These are phyloP conservation scores for Pestalotiopsis sp. DNA, from an alignment of 2,329 filamentous ascomycete species.

Conservation along the genomic window DNA sequence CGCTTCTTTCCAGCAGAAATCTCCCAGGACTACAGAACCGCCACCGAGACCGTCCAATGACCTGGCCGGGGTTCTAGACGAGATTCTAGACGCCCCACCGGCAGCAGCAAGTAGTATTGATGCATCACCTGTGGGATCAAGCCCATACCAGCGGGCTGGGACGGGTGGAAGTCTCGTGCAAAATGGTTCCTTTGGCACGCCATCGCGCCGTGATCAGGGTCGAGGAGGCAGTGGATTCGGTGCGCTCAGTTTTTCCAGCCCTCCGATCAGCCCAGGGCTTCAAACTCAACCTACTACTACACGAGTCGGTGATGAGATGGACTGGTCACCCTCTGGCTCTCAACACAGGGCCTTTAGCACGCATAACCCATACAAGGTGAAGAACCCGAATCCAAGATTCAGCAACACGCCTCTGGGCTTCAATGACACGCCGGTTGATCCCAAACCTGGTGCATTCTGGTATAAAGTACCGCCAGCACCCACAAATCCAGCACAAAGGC, in stretches of 20 bases:
- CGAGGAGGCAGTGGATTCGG: neutral
- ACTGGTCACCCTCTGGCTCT: constrained; percentile 69
- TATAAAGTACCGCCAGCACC: constrained; percentile 72
- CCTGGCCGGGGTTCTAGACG: constrained; percentile 27
- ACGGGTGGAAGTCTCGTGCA: neutral
- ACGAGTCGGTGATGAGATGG: constrained; percentile 65
- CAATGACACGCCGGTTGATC: constrained; percentile 46
- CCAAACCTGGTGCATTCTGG: constrained; percentile 62
- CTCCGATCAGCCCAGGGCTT: constrained; percentile 15
- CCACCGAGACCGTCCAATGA: constrained; percentile 19
- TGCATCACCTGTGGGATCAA: neutral
- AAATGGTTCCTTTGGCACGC: neutral
- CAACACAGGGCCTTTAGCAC: constrained; percentile 58
- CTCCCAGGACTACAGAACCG: constrained; percentile 36
- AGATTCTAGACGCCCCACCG: constrained; percentile 21
- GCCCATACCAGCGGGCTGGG: neutral
- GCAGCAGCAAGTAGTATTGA: neutral
- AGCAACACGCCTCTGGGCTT: constrained; percentile 43
- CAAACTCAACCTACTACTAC: constrained; percentile 18
- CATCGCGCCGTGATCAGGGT: neutral
- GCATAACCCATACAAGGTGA: constrained; percentile 39
- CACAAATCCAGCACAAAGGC: constrained; percentile 62
- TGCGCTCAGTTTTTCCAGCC: constrained; percentile 17
- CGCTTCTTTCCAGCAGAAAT: constrained; percentile 15
- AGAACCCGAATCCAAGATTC: constrained; percentile 46